These are phyloP conservation scores for Phylloporus gajari DNA, from an alignment of 1,284 basidiomycete genomes.

Conservation along the genomic window DNA sequence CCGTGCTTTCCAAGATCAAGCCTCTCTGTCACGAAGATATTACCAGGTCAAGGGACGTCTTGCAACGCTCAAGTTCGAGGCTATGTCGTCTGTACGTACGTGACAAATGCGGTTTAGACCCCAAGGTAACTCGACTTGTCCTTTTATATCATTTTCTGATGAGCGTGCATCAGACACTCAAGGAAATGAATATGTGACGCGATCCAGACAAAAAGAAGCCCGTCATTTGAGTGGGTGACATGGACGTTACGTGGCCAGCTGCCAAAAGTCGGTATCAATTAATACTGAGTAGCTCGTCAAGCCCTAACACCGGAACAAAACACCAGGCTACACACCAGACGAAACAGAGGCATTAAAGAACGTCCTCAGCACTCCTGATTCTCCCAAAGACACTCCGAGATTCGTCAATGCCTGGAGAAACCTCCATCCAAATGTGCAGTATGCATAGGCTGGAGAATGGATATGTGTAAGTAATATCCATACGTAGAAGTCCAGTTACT, in stretches of 20 bases:
- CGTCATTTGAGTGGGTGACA: conserved; percentile 89
- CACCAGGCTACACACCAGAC: conserved; percentile 80
- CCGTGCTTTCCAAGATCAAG: conserved; percentile 82
- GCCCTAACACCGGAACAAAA: conserved; percentile 83
- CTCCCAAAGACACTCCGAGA: conserved; percentile 49
- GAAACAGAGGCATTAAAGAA: conserved; percentile 78
- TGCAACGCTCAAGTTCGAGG: conserved; percentile 82
- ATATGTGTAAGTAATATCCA: conserved; percentile 74
- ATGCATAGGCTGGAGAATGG: conserved; percentile 88
- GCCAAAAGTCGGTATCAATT: conserved; percentile 59
- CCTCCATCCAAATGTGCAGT: conserved; percentile 71
- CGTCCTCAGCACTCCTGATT: conserved; percentile 63
- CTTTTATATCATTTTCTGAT: conserved; percentile 9
- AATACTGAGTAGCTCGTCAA: background rate
- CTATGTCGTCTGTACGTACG: conserved; percentile 85
- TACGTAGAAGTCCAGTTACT: conserved; percentile 5
- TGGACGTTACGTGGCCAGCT: conserved; percentile 88
- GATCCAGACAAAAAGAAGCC: conserved; percentile 81
- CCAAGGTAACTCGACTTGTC: conserved; percentile 66
- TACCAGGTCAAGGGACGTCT: conserved; percentile 85
- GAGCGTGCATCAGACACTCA: conserved; percentile 64
- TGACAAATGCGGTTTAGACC: conserved; percentile 84
- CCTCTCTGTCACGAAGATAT: conserved; percentile 73
- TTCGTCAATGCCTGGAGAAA: conserved; percentile 87
- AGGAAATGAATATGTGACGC: conserved; percentile 79